These are phyloP conservation scores for Diplotaxis tenuifolia DNA, from an alignment of 345 rosid species.

Conservation along the genomic window DNA sequence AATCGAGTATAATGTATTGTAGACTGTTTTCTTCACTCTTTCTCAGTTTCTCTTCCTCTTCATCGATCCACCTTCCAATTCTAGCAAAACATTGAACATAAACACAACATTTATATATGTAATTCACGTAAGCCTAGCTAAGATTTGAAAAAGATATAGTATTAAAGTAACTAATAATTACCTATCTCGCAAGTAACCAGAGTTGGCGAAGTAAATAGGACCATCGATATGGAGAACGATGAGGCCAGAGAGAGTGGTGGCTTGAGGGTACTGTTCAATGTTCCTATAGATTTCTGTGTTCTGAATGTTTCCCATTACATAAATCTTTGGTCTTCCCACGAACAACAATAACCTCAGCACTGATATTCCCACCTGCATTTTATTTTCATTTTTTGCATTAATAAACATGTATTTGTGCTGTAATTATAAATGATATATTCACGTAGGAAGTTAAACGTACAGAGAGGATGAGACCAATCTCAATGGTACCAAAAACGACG, in stretches of 20 bases:
- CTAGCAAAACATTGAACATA: background rate
- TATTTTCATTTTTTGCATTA: background rate
- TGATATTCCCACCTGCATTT: constrained; percentile 66
- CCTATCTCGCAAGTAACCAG: constrained; percentile 88
- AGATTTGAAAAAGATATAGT: background rate
- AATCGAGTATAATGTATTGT: constrained; percentile 67
- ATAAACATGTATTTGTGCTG: background rate
- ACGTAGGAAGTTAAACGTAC: constrained; percentile 35
- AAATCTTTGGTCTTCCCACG: constrained; percentile 78
- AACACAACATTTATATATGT: background rate
- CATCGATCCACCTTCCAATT: background rate
- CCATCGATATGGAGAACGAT: constrained; percentile 75
- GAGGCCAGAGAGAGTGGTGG: constrained; percentile 53
- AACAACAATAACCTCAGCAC: constrained; percentile 65
- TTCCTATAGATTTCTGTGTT: constrained; percentile 36
- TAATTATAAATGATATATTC: background rate
- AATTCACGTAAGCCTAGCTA: background rate
- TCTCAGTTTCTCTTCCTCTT: constrained; percentile 20
- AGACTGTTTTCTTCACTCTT: constrained; percentile 47
- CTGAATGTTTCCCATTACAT: constrained; percentile 64
- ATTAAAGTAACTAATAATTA: constrained; percentile 4
- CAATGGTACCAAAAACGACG: constrained; percentile 71
- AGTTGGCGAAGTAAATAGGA: constrained; percentile 82
- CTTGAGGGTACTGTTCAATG: constrained; percentile 7
- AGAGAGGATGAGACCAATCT: constrained; percentile 67